phyloP scores from a whole-genome alignment of 768 basidiomycete genomes.

The Hericium erinaceus region DNA sequence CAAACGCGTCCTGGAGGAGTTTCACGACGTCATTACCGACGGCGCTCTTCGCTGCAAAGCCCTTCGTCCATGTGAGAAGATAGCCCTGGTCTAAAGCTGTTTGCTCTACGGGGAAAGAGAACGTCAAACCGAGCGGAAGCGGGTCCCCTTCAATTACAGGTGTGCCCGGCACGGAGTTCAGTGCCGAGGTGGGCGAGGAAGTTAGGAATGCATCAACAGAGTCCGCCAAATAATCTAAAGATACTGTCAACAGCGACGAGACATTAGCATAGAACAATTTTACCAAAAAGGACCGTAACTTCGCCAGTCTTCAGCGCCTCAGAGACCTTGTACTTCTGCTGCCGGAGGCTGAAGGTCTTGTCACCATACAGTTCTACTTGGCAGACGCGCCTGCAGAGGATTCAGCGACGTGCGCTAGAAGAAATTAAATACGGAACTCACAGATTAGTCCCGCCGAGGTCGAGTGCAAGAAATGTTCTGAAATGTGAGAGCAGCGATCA shows the following conservation, averaged over 20 bases:
- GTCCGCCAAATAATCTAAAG: constrained; percentile 90
- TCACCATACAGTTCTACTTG: constrained; percentile 88
- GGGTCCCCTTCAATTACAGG: constrained; percentile 24
- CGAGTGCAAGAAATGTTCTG: constrained; percentile 92
- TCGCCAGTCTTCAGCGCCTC: constrained; percentile 91
- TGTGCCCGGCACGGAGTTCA: neutral
- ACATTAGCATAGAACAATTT: constrained; percentile 1
- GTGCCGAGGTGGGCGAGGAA: constrained; percentile 21
- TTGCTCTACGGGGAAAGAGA: constrained; percentile 97
- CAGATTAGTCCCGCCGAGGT: constrained; percentile 97
- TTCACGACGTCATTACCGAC: constrained; percentile 84
- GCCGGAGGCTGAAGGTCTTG: constrained; percentile 79
- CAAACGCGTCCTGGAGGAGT: constrained; percentile 85
- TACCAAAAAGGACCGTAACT: constrained; percentile 79
- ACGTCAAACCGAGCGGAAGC: constrained; percentile 81
- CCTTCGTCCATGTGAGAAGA: constrained; percentile 93
- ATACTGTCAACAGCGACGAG: neutral
- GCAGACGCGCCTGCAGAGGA: constrained; percentile 69
- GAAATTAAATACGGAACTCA: constrained; percentile 31
- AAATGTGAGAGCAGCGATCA: neutral
- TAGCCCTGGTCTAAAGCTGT: constrained; percentile 85
- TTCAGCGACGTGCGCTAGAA: neutral
- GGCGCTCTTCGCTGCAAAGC: constrained; percentile 87
- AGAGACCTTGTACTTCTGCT: constrained; percentile 96
- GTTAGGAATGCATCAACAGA: constrained; percentile 95